These are phyloP conservation scores for Coleophoma eucalyptorum DNA, from an alignment of 2,329 filamentous ascomycete genomes.

Conservation along the genomic window DNA sequence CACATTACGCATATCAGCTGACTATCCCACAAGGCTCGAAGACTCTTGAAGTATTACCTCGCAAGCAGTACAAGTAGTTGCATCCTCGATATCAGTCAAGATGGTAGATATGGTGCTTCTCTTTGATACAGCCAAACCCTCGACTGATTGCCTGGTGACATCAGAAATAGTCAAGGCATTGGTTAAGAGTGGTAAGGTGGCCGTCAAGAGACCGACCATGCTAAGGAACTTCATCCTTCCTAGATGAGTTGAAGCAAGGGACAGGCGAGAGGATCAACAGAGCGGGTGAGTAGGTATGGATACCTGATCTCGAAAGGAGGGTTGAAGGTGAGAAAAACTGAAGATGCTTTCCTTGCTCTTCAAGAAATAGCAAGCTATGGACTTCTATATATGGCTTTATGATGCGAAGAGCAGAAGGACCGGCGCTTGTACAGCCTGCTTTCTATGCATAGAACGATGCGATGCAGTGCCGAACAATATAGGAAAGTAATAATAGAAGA, in stretches of 20 bases:
- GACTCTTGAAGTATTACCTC: slow-evolving; percentile 10
- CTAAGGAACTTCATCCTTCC: slow-evolving; percentile 1
- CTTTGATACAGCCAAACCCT: slow-evolving; percentile 1
- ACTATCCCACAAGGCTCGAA: not conserved
- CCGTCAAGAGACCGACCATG: not conserved
- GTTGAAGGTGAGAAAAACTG: too few species aligned
- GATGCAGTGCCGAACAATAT: too few species aligned
- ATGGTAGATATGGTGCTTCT: slow-evolving; percentile 16
- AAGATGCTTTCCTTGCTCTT: too few species aligned
- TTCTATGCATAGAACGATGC: too few species aligned
- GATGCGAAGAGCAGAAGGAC: too few species aligned
- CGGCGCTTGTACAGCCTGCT: too few species aligned
- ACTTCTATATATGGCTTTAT: too few species aligned
- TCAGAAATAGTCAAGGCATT: slow-evolving; percentile 7
- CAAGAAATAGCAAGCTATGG: too few species aligned
- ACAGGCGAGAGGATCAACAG: not conserved
- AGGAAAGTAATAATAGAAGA: too few species aligned
- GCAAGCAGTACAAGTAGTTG: slow-evolving; percentile 27
- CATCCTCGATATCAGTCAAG: slow-evolving; percentile 27
- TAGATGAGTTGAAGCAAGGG: not conserved
- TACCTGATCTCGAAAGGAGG: too few species aligned
- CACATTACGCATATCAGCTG: not conserved
- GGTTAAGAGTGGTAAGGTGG: slow-evolving; percentile 2
- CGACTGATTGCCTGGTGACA: slow-evolving; percentile 1
- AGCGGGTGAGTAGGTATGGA: not conserved